Percentiles rank a stretch among this genome's conserved stretches.
phyloP scores from a whole-genome alignment of 257 asterid genomes.

The Rehmannia glutinosa region DNA sequence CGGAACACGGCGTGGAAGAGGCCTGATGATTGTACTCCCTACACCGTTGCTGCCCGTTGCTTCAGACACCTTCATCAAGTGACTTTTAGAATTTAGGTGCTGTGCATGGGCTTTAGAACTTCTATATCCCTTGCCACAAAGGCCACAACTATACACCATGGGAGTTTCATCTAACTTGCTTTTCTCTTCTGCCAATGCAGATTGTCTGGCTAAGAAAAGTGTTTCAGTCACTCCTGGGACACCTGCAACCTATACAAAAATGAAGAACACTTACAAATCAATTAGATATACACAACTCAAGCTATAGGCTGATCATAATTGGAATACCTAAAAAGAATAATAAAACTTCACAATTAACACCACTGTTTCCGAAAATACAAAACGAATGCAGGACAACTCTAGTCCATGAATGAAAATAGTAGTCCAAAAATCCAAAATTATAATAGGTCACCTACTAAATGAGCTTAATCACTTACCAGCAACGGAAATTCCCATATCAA shows the following conservation, averaged over 20 bases:
- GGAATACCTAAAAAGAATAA: too few species aligned
- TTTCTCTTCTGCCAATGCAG: slow-evolving; percentile 74
- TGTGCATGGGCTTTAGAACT: slow-evolving; percentile 87
- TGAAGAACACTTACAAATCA: not conserved
- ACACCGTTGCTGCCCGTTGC: slow-evolving; percentile 31
- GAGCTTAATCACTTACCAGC: slow-evolving; percentile 6
- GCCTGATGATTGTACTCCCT: slow-evolving; percentile 58
- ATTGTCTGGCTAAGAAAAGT: slow-evolving; percentile 71
- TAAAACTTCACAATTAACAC: too few species aligned
- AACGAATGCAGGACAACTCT: too few species aligned
- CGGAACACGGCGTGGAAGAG: slow-evolving; percentile 42
- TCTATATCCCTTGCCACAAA: slow-evolving; percentile 82
- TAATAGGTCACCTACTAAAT: not conserved
- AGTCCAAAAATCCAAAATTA: not conserved
- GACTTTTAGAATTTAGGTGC: slow-evolving; percentile 78
- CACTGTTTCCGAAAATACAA: too few species aligned
- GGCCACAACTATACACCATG: slow-evolving; percentile 73
- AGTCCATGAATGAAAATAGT: too few species aligned
- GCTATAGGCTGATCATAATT: not conserved
- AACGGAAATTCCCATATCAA: not conserved
- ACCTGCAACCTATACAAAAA: slow-evolving; percentile 74
- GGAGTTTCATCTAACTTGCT: slow-evolving; percentile 58
- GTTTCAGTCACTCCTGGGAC: slow-evolving; percentile 95
- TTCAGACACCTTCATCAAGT: slow-evolving; percentile 56
- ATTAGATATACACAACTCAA: not conserved